These are phyloP conservation scores for Hypholoma sublateritium DNA, from an alignment of 768 basidiomycete genomes.

Conservation along the genomic window DNA sequence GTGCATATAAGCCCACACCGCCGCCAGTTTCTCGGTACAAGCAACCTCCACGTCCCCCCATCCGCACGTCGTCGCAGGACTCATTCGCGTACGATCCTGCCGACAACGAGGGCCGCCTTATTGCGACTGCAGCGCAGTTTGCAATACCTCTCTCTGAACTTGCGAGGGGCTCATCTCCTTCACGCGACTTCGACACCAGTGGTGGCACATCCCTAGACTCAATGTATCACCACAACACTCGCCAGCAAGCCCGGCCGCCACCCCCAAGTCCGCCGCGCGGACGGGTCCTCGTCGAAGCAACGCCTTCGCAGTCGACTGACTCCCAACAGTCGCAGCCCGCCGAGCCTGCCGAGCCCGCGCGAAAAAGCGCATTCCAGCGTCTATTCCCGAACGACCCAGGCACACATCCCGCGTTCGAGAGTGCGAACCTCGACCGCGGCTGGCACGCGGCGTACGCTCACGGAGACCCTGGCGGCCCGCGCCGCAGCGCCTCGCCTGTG, in stretches of 20 bases:
- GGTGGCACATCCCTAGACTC: conserved; percentile 10
- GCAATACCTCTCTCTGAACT: conserved; percentile 59
- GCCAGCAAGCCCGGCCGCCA: conserved; percentile 2
- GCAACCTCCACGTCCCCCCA: conserved; percentile 14
- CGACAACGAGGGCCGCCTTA: conserved; percentile 44
- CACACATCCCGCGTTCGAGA: not conserved
- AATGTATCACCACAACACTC: conserved; percentile 7
- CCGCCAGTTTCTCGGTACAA: conserved; percentile 17
- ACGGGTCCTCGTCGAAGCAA: conserved; percentile 47
- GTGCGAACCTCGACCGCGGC: no score
- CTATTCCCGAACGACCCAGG: not conserved
- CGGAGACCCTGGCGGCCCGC: not conserved
- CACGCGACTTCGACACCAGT: conserved; percentile 20
- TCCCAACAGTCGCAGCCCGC: conserved; percentile 15
- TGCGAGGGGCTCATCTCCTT: conserved; percentile 24
- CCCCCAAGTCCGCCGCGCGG: conserved; percentile 17
- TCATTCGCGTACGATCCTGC: conserved; percentile 57
- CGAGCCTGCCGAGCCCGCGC: not conserved
- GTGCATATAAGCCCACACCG: conserved; percentile 17
- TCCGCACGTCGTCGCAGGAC: conserved; percentile 47
- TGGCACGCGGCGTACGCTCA: not conserved
- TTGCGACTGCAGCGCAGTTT: conserved; percentile 50
- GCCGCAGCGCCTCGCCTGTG: not conserved
- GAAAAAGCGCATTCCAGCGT: not conserved
- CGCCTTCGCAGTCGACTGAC: conserved; percentile 48